Base-by-base conservation (phyloP, 2,329 filamentous ascomycete genomes). In the Leptodontidium sp. region DNA sequence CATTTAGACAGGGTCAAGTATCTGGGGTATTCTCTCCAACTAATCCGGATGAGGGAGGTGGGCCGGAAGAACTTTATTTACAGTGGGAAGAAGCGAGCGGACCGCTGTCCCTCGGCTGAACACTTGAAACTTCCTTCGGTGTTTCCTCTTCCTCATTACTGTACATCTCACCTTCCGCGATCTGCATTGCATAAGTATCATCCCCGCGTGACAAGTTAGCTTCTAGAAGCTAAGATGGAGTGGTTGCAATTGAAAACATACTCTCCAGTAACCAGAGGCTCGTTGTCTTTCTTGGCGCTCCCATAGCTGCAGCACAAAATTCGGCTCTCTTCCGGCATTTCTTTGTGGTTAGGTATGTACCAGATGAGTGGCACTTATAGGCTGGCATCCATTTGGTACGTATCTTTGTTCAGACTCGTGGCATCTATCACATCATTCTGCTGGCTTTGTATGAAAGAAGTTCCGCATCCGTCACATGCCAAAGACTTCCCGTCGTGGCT, bases 51-150 rank as follows among this genome's bases (percentile, higher is more conserved):
- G 21, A 21, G 57, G 35, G 35, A 59, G 57, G 57, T 59, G n/a
- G 21, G 29, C 35, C 57, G 57, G 57, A 59, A 59, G 57, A 59
- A 59, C 57, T 43, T 40, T 59, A 59, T 59, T 59, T 59, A 59
- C 57, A 26, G 57, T 38, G 57, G 57, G 57, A 15, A 43, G 57
- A 59, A 59, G 57, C 57, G 57, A 45, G 57, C 57, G 57, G 57
- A 59, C 35, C 35, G 57, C 57, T 59, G 57, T 26, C 57, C 55
- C 32, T 43, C 57, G 57, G 57, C 57, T 59, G 35, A 59, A 43
- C 17, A 40, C 35, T 21, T 59, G 57, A 59, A 59, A 59, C 57
- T 15, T 26, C 55, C 35, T 58, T 43, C 57, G 57, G 57, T 45
- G 38, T 38, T 59, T 59, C 57, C 35, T 59, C 57, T 59, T 59